A percentile compares a stretch with the other conserved stretches of the same genome.
Evolutionary conservation across 108 stramenopile species (phyloP).

Genomic region (Cyclotella baltica): DNA sequence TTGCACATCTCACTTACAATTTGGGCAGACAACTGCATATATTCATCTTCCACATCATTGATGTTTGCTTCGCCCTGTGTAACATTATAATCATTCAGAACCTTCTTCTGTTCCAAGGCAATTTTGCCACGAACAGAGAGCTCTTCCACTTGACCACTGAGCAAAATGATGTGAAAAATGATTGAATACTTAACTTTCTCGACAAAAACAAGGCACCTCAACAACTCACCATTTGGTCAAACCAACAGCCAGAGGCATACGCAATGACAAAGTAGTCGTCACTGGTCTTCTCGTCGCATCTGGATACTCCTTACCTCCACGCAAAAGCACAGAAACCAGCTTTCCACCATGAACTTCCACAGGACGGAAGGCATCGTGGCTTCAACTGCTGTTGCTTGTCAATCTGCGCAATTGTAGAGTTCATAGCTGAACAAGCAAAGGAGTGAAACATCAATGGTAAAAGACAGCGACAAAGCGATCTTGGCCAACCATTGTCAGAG

Average conservation of each 20-base stretch:
- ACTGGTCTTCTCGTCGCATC: constrained; percentile 82
- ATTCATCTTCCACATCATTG: constrained; percentile 72
- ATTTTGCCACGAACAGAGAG: constrained; percentile 74
- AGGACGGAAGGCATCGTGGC: constrained; percentile 81
- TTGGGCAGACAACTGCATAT: constrained; percentile 62
- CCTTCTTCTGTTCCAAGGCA: constrained; percentile 72
- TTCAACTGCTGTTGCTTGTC: constrained; percentile 13
- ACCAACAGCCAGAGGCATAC: constrained; percentile 75
- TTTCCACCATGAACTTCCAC: constrained; percentile 80
- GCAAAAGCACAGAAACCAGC: constrained; percentile 80
- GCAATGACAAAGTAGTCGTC: constrained; percentile 69
- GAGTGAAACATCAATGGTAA: constrained; percentile 64
- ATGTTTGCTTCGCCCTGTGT: constrained; percentile 41
- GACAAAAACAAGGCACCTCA: neutral
- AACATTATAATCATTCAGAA: constrained; percentile 53
- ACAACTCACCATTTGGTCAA: constrained; percentile 20
- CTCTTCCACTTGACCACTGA: constrained; percentile 70
- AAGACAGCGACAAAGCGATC: constrained; percentile 73
- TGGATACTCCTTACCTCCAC: constrained; percentile 81
- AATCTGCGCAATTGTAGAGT: too few relatives aligned
- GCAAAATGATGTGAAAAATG: constrained; percentile 6
- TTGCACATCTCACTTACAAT: constrained; percentile 54
- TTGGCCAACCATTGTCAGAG: constrained; percentile 83
- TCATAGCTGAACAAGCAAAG: constrained; percentile 76
- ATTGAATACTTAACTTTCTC: neutral